A percentile compares a stretch with the other conserved stretches of the same genome.
Evolutionary conservation across 768 basidiomycete species (phyloP).

Genomic region (Artomyces pyxidatus): DNA sequence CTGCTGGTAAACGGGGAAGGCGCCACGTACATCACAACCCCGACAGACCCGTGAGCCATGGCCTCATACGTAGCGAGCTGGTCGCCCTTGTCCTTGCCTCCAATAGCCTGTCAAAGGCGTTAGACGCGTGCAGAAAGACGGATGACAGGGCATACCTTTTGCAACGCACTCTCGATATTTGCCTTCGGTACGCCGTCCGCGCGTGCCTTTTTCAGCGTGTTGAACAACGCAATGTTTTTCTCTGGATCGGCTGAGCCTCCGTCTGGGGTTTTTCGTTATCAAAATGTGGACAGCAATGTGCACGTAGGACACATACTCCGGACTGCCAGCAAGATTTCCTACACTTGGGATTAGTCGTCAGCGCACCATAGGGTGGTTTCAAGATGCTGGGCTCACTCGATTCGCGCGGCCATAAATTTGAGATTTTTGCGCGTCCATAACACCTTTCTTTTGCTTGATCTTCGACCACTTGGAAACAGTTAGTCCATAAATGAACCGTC

Average conservation of each 20-base stretch:
- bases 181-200: constrained; percentile 13
- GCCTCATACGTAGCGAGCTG: constrained; percentile 13
- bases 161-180: constrained; percentile 14
- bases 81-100: constrained; percentile 7
- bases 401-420: constrained; percentile 6
- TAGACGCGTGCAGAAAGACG: background rate
- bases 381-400: constrained; percentile 6
- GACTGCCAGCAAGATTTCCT: constrained; percentile 15
- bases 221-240: constrained; percentile 11
- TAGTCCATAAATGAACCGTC: background rate
- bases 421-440: constrained; percentile 10
- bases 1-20: background rate
- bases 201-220: constrained; percentile 10
- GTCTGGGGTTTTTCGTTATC: background rate
- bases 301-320: constrained; percentile 10
- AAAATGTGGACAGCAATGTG: background rate
- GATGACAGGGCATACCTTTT: constrained; percentile 8
- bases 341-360: background rate
- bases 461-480: constrained; percentile 14
- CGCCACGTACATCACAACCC: constrained; percentile 15
- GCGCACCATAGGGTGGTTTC: background rate
- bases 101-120: constrained; percentile 2
- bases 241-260: constrained; percentile 11
- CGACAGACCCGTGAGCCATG: constrained; percentile 15
- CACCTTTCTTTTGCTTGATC: constrained; percentile 15